A percentile compares a stretch with the other conserved stretches of the same genome.
Conservation (phyloP, 345 rosid genomes). For the Litchi chinensis region DNA sequence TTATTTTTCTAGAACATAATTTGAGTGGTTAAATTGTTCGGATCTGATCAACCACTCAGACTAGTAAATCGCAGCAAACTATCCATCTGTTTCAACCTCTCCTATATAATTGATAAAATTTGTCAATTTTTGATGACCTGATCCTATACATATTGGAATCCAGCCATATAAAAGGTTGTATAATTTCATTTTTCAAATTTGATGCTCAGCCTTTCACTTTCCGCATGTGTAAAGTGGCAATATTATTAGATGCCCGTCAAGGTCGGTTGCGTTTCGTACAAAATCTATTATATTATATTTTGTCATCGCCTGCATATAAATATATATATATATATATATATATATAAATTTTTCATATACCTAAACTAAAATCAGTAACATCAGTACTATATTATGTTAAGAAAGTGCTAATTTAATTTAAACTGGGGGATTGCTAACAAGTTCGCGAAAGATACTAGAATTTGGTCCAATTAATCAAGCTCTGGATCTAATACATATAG, state of each 20-base stretch:
- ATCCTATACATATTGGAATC: not conserved
- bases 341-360: no score
- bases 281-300: no score
- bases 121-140: not conserved
- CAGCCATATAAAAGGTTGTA: not conserved
- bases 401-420: no score
- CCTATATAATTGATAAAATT: not conserved
- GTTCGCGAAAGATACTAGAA: no score
- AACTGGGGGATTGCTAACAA: no score
- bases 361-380: no score
- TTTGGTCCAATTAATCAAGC: no score
- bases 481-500: no score
- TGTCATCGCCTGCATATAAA: no score
- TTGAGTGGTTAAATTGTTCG: not conserved
- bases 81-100: not conserved
- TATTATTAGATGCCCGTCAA: not conserved
- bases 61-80: not conserved
- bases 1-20: not conserved
- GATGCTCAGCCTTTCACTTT: not conserved
- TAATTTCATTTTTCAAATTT: no score
- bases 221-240: not conserved
- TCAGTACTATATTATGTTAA: no score
- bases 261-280: not conserved
- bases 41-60: slow-evolving; percentile 2
- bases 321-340: no score